Conservation (phyloP, 2,329 filamentous ascomycete genomes). For the Penicillium sp. region DNA sequence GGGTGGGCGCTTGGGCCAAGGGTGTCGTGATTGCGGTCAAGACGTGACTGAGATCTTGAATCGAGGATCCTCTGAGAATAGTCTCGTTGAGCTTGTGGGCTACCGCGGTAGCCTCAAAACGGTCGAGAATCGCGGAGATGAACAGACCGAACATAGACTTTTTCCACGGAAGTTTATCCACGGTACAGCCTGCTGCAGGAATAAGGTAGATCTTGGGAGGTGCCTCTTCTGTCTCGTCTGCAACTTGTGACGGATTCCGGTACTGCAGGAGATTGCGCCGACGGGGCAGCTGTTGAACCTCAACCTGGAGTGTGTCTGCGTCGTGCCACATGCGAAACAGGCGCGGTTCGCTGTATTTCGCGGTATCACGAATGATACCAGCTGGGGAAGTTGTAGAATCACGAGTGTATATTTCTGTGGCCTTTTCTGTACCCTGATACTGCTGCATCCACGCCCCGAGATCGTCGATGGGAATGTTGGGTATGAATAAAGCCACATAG, state of each 20-base stretch:
- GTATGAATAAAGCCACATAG: constrained; percentile 25
- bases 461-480: constrained; percentile 12
- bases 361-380: constrained; percentile 26
- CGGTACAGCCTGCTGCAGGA: constrained; percentile 22
- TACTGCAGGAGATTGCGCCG: constrained; percentile 25
- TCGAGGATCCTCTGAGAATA: constrained; percentile 48
- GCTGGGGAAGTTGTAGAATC: not conserved
- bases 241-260: not conserved
- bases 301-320: constrained; percentile 15
- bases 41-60: constrained; percentile 53
- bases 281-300: constrained; percentile 23
- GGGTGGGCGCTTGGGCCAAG: constrained; percentile 50
- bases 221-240: constrained; percentile 6
- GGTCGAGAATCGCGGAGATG: constrained; percentile 66
- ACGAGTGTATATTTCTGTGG: constrained; percentile 17
- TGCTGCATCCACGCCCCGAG: constrained; percentile 18
- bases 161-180: constrained; percentile 40
- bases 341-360: constrained; percentile 20
- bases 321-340: constrained; percentile 23
- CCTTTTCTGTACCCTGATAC: constrained; percentile 19
- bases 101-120: constrained; percentile 60
- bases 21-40: constrained; percentile 65
- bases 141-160: constrained; percentile 52
- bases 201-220: constrained; percentile 16
- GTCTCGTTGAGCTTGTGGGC: constrained; percentile 55